Evolutionary conservation across 2,329 filamentous ascomycete genomes (phyloP).

Genomic region (Colletotrichum sp.): DNA sequence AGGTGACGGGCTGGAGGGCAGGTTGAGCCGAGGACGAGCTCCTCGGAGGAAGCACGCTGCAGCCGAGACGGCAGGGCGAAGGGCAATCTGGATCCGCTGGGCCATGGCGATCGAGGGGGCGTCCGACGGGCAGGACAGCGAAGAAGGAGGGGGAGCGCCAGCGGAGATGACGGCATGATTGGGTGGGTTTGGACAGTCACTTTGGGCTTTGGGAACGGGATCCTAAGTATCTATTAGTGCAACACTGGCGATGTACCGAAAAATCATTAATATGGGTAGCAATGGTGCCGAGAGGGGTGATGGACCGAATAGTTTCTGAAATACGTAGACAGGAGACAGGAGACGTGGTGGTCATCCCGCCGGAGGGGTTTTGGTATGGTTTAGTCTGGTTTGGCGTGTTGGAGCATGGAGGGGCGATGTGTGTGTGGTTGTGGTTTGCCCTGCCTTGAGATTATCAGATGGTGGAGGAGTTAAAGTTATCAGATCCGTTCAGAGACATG

Average conservation of each 20-base stretch:
- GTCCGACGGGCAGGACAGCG: background rate
- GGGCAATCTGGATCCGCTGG: constrained; percentile 7
- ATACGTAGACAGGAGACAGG: background rate
- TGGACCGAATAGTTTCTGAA: background rate
- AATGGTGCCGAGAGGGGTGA: background rate
- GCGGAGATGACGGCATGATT: constrained; percentile 14
- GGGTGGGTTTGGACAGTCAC: background rate
- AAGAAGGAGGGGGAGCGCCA: background rate
- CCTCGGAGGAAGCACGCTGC: constrained; percentile 2
- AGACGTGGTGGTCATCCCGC: background rate
- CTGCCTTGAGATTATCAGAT: constrained; percentile 14
- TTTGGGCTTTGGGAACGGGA: background rate
- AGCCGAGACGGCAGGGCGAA: constrained; percentile 7
- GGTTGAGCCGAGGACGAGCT: constrained; percentile 12
- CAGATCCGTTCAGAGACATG: constrained; percentile 20
- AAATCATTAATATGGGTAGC: background rate
- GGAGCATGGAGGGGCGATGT: background rate
- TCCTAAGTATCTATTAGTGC: background rate
- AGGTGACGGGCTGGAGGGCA: background rate
- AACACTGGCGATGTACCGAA: background rate
- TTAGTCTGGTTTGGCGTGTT: background rate
- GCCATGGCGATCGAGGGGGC: constrained; percentile 10
- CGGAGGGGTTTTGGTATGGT: background rate
- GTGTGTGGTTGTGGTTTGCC: background rate
- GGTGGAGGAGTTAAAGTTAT: constrained; percentile 25